Evolutionary conservation across 1,139 yeast genomes (phyloP), one percentile per base, ranked within the genome.

Genomic region (Arxiozyma bovina): DNA sequence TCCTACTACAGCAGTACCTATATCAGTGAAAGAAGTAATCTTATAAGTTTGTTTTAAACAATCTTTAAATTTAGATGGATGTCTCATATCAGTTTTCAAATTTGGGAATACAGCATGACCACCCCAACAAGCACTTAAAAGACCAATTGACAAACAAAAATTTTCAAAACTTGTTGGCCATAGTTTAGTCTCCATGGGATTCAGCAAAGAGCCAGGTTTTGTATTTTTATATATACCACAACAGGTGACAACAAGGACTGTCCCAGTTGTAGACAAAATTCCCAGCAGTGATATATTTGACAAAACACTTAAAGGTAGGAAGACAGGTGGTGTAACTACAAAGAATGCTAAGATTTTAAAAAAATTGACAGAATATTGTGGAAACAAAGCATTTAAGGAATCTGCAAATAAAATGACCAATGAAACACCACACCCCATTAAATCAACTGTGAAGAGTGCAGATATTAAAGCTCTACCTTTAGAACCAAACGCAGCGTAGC

Each of bases 71-170:
- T 76, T 78, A 15, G 70, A 67, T 1, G 93, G 91, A 63, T 85
- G 91, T 64, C 89, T 79, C 95, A 87, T 87, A 68, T 87, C 96
- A 49, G 85, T 76, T 68, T 82, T 85, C 52, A 87, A 74, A 63
- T 86, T 88, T 1, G 95, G 95, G 62, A 86, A 86, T 22, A 87
- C 87, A 0, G 94, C 90, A 68, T 87, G 95, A 3, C 95, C 96
- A 58, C 95, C 94, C 87, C 93, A 87, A 18, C 93, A 91, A 9
- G 94, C 87, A 84, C 87, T 84, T 61, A 86, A 78, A 47, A 87
- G 77, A 6, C 95, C 95, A 58, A 86, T 76, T 5, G 89, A 77
- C 42, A 86, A 72, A 30, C 87, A 75, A 5, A 83, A 75, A 46
- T 76, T 72, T 40, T 70, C 69, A 60, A 74, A 67, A 47, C 76